A percentile compares a stretch with the other conserved stretches of the same genome.
These are phyloP conservation scores for Colletotrichum eremochloae DNA, from an alignment of 2,329 filamentous ascomycete species.

Conservation along the genomic window DNA sequence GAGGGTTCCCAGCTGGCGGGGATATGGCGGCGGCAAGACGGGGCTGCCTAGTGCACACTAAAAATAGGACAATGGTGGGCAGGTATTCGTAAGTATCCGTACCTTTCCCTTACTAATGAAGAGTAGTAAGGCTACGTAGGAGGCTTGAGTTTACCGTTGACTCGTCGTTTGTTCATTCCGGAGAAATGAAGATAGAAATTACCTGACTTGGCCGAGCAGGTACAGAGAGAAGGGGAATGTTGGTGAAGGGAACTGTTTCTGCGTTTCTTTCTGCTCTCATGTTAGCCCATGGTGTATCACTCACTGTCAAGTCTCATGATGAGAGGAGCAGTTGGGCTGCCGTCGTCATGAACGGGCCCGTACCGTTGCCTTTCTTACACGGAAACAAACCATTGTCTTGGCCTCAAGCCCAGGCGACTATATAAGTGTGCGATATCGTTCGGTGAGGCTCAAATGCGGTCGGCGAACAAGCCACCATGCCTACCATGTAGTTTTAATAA, in stretches of 20 bases:
- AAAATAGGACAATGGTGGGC: slow-evolving; percentile 26
- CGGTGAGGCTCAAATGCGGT: slow-evolving; percentile 33
- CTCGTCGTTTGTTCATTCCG: neutral
- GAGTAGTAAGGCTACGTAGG: slow-evolving; percentile 10
- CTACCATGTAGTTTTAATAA: slow-evolving; percentile 5
- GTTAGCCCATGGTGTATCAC: neutral
- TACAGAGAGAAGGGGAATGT: neutral
- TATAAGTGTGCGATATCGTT: neutral
- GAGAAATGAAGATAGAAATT: neutral
- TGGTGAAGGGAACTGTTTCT: too few species aligned
- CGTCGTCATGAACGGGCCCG: neutral
- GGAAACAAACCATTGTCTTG: neutral
- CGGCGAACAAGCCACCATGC: neutral
- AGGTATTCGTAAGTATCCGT: neutral
- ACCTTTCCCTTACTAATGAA: neutral
- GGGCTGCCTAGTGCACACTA: slow-evolving; percentile 5
- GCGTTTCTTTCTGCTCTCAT: too few species aligned
- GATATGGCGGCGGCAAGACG: neutral
- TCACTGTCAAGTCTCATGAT: neutral
- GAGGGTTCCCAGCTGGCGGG: neutral
- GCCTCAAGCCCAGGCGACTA: neutral
- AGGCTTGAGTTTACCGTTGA: slow-evolving; percentile 12
- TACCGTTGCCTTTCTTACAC: neutral
- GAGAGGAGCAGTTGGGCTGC: neutral
- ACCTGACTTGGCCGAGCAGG: neutral